Conservation (phyloP, 1,284 basidiomycete species). For the Leccinum solheimii region DNA sequence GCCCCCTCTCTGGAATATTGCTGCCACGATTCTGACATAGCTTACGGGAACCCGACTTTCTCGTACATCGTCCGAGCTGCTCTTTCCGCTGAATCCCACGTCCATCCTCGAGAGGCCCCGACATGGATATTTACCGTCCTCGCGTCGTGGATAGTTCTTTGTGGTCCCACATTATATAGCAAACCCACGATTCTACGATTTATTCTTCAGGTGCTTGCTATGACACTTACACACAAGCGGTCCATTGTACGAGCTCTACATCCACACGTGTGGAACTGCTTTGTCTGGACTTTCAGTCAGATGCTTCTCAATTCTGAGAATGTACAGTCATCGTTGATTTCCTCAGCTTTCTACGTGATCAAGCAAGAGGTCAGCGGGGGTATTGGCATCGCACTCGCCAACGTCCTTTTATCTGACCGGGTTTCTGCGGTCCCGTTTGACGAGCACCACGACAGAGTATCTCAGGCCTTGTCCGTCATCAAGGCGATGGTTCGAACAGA, state of each 20-base stretch:
- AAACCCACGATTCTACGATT: slow-evolving; percentile 43
- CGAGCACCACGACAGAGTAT: slow-evolving; percentile 25
- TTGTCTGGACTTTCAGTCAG: slow-evolving; percentile 52
- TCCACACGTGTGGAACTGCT: slow-evolving; percentile 50
- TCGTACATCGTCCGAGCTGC: slow-evolving; percentile 27
- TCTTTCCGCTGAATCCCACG: slow-evolving; percentile 22
- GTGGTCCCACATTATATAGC: slow-evolving; percentile 45
- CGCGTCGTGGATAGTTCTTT: slow-evolving; percentile 50
- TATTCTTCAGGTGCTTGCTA: slow-evolving; percentile 38
- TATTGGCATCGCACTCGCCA: slow-evolving; percentile 41
- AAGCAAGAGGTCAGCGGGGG: slow-evolving; percentile 46
- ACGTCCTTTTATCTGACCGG: slow-evolving; percentile 36
- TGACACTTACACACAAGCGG: slow-evolving; percentile 35
- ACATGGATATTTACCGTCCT: slow-evolving; percentile 40
- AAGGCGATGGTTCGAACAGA: slow-evolving; percentile 39
- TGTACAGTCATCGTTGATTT: slow-evolving; percentile 18
- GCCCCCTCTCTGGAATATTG: slow-evolving; percentile 32
- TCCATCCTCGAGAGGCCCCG: slow-evolving; percentile 34
- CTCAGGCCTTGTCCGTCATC: slow-evolving; percentile 39
- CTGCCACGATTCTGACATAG: slow-evolving; percentile 15
- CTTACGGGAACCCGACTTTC: slow-evolving; percentile 6
- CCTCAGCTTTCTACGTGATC: slow-evolving; percentile 42
- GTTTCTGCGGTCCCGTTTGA: neutral
- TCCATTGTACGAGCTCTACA: slow-evolving; percentile 40
- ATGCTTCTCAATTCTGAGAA: slow-evolving; percentile 19